Percentiles rank a stretch among this genome's conserved stretches.
Conservation (phyloP, 2,329 filamentous ascomycete genomes). For the Verticillium nubilum region DNA sequence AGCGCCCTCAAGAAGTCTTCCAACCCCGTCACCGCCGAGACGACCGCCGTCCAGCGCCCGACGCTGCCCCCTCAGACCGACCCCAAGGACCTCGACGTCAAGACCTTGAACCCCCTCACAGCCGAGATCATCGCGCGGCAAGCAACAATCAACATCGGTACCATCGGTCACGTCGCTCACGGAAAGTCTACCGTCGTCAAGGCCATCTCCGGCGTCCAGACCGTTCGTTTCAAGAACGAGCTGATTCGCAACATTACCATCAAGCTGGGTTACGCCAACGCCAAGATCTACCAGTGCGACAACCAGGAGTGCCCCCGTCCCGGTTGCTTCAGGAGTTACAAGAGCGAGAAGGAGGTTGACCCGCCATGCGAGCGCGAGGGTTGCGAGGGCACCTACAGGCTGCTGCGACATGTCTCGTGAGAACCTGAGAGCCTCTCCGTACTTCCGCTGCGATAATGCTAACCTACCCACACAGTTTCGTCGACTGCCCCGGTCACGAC, state of each 20-base stretch:
- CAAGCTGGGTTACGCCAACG: conserved; percentile 98
- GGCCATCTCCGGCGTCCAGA: conserved; percentile 98
- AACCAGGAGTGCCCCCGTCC: conserved; percentile 86
- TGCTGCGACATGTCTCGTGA: conserved; percentile 89
- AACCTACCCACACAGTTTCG: conserved; percentile 58
- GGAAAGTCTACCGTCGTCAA: conserved; percentile 98
- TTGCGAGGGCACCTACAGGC: conserved; percentile 78
- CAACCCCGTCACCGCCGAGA: conserved; percentile 39
- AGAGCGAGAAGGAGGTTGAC: conserved; percentile 98
- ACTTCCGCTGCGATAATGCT: conserved; percentile 12
- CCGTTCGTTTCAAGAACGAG: conserved; percentile 99
- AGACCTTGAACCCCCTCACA: conserved; percentile 74
- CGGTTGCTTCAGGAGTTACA: conserved; percentile 93
- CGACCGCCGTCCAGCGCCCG: conserved; percentile 44
- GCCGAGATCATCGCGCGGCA: conserved; percentile 97
- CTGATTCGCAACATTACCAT: conserved; percentile 99
- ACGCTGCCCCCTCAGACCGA: conserved; percentile 82
- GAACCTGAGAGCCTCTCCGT: conserved; percentile 28
- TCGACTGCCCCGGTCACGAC: conserved; percentile 98
- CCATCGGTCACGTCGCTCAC: conserved; percentile 98
- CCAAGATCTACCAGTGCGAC: conserved; percentile 99
- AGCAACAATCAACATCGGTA: conserved; percentile 98
- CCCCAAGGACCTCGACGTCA: conserved; percentile 80
- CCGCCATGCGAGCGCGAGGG: conserved; percentile 93
- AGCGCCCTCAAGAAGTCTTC: conserved; percentile 75